A percentile compares a stretch with the other conserved stretches of the same genome.
Evolutionary conservation across 2,329 filamentous ascomycete species (phyloP).

Genomic region (Pseudogymnoascus sp.): DNA sequence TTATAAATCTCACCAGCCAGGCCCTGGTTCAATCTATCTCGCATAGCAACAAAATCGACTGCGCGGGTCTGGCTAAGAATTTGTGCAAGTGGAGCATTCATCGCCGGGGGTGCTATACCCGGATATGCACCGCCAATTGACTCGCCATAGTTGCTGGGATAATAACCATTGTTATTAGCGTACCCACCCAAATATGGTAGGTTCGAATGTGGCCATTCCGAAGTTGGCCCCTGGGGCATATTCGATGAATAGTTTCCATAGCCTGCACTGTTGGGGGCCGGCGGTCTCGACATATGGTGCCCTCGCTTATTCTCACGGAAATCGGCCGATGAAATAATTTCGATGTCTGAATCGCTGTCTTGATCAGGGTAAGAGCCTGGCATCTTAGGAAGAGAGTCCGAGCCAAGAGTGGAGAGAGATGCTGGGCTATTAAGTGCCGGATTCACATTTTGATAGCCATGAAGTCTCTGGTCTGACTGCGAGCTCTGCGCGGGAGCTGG

Average conservation of each 20-base stretch:
- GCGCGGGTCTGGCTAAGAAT: conserved; percentile 9
- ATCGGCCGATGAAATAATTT: conserved; percentile 23
- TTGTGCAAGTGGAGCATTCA: conserved; percentile 5
- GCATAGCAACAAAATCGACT: background rate
- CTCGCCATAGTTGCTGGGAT: background rate
- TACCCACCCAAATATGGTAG: background rate
- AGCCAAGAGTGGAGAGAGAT: background rate
- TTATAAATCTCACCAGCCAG: conserved; percentile 5
- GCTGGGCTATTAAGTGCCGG: background rate
- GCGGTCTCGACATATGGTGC: background rate
- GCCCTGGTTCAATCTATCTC: conserved; percentile 1
- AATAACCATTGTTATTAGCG: background rate
- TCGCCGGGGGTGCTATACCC: background rate
- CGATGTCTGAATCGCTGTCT: conserved; percentile 24
- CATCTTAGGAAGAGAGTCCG: background rate
- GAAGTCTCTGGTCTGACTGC: background rate
- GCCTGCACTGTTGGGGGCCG: background rate
- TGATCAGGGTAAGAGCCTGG: conserved; percentile 7
- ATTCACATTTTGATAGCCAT: background rate
- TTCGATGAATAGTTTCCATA: background rate
- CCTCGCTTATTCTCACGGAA: conserved; percentile 23
- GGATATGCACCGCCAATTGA: background rate
- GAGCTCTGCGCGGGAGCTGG: background rate
- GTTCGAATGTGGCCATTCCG: background rate
- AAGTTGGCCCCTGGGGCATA: background rate